Evolutionary conservation across 1,284 basidiomycete genomes (phyloP).

Genomic region (Trichosporon coremiiforme): DNA sequence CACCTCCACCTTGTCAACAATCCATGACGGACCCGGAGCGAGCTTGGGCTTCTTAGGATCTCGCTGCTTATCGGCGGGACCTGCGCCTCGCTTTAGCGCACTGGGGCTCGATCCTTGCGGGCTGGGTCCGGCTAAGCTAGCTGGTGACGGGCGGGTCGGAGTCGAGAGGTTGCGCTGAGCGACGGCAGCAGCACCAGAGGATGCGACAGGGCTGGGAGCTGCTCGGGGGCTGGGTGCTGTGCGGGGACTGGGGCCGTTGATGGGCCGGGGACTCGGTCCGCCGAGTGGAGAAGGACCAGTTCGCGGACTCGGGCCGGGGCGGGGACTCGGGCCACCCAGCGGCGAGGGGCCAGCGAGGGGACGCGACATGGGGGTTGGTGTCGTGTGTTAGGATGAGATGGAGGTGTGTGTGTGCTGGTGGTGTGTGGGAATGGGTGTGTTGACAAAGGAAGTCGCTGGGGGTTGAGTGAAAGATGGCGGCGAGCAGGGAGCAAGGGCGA

Average conservation of each 20-base stretch:
- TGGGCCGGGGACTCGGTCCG: slow-evolving; percentile 24
- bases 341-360: slow-evolving; percentile 28
- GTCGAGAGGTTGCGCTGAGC: slow-evolving; percentile 22
- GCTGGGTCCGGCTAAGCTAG: slow-evolving; percentile 15
- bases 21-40: slow-evolving; percentile 38
- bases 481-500: slow-evolving; percentile 10
- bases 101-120: slow-evolving; percentile 7
- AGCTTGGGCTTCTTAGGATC: slow-evolving; percentile 28
- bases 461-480: background rate
- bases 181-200: slow-evolving; percentile 10
- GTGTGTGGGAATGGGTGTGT: slow-evolving; percentile 5
- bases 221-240: slow-evolving; percentile 23
- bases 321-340: slow-evolving; percentile 25
- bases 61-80: slow-evolving; percentile 15
- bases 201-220: slow-evolving; percentile 16
- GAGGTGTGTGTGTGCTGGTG: background rate
- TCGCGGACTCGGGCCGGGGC: slow-evolving; percentile 20
- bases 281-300: slow-evolving; percentile 16
- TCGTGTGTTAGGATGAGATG: background rate
- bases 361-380: slow-evolving; percentile 22
- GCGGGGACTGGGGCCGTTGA: slow-evolving; percentile 27
- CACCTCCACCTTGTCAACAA: slow-evolving; percentile 33
- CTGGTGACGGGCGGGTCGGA: slow-evolving; percentile 23
- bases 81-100: slow-evolving; percentile 1
- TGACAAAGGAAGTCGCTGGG: background rate